Evolutionary conservation across 2,329 filamentous ascomycete species (phyloP).

Genomic region (Amphichorda felina): DNA sequence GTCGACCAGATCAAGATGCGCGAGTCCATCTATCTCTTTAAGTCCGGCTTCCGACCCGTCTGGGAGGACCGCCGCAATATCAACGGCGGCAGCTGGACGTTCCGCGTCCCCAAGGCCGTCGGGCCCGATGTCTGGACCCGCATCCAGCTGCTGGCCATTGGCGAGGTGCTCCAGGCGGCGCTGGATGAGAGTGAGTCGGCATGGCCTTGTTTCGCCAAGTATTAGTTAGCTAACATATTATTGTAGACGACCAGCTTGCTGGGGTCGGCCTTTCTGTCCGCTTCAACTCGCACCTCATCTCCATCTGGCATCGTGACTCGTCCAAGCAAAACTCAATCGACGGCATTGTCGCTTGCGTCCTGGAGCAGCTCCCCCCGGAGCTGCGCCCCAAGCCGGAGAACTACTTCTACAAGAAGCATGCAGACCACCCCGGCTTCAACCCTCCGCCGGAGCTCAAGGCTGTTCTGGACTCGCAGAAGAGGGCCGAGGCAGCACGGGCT

Average conservation of each 20-base stretch:
- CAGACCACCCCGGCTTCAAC: conserved; percentile 75
- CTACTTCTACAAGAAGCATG: conserved; percentile 83
- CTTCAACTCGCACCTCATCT: conserved; percentile 80
- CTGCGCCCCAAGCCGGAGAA: conserved; percentile 58
- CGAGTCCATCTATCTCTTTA: conserved; percentile 71
- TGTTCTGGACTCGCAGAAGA: conserved; percentile 43
- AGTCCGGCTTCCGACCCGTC: conserved; percentile 62
- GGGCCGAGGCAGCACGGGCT: conserved; percentile 20
- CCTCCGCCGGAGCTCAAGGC: conserved; percentile 46
- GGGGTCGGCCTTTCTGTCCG: conserved; percentile 79
- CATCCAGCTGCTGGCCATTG: conserved; percentile 71
- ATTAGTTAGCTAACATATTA: conserved; percentile 5
- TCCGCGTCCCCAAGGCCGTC: conserved; percentile 69
- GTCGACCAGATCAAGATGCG: conserved; percentile 65
- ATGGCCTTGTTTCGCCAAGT: background rate
- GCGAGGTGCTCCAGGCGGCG: conserved; percentile 65
- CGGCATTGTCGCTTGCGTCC: conserved; percentile 58
- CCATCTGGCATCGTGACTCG: conserved; percentile 86
- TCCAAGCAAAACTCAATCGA: conserved; percentile 71
- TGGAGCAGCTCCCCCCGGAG: conserved; percentile 62
- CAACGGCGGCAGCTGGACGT: conserved; percentile 82
- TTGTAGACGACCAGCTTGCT: conserved; percentile 70
- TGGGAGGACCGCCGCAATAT: conserved; percentile 84
- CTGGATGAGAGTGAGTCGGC: conserved; percentile 52
- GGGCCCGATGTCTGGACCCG: conserved; percentile 70